phyloP scores from a whole-genome alignment of 768 basidiomycete genomes.

The Lanmaoa rubissima region DNA sequence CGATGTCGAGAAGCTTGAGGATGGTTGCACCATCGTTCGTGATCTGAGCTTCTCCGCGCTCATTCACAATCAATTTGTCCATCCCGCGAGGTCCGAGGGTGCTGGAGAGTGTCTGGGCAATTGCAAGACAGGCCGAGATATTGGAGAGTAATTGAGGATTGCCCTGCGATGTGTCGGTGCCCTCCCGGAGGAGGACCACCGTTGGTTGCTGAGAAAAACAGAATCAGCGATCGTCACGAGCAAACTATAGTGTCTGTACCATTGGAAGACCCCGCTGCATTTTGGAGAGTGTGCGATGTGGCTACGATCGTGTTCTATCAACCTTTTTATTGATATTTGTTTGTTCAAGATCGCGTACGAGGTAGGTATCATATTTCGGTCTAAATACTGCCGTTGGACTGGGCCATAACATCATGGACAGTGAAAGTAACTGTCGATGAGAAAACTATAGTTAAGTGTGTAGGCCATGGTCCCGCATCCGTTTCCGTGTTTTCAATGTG shows the following conservation, averaged over 20 bases:
- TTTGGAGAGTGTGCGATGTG: constrained; percentile 31
- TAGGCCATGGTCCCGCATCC: constrained; percentile 17
- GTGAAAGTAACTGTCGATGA: neutral
- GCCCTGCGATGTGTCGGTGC: constrained; percentile 95
- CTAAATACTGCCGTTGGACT: no score
- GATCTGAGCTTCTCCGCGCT: constrained; percentile 94
- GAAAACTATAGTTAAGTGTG: constrained; percentile 2
- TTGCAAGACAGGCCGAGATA: constrained; percentile 94
- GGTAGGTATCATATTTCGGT: neutral
- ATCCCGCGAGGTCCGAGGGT: constrained; percentile 98
- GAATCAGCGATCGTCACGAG: constrained; percentile 11
- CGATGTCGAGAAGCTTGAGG: constrained; percentile 93
- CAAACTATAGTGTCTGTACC: constrained; percentile 39
- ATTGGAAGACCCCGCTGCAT: constrained; percentile 86
- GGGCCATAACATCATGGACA: neutral
- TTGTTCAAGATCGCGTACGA: constrained; percentile 10
- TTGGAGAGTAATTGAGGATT: constrained; percentile 90
- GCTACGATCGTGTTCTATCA: constrained; percentile 8
- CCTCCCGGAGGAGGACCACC: constrained; percentile 93
- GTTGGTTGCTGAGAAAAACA: constrained; percentile 79
- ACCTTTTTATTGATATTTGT: constrained; percentile 20
- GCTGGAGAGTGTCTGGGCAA: constrained; percentile 86
- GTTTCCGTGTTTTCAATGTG: constrained; percentile 31
- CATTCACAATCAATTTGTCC: constrained; percentile 96
- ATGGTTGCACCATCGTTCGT: constrained; percentile 99